Base-by-base conservation (phyloP, 1,139 yeast species). In the Debaryomycetaceae sp. region DNA sequence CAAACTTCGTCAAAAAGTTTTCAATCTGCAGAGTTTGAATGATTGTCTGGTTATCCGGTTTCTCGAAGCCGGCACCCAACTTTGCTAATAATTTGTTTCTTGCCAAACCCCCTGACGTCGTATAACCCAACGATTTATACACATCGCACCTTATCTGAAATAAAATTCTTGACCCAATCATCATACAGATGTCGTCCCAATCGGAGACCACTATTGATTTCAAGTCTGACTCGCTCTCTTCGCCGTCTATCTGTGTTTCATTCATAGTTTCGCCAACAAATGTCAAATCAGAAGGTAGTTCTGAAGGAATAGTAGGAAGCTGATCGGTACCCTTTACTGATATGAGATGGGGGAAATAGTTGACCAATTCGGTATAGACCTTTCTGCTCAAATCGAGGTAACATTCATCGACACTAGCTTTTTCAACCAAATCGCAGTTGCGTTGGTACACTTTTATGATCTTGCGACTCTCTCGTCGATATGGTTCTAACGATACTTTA, bases 391-490 rank as follows among this genome's bases (percentile, higher is more conserved):
- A 63, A 63, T 93, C 97, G 52, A 93, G 56, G 60, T 86, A 93
- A 41, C 93, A 84, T 65, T 93, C 99, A 65, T 93, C 99, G 13
- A 91, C 95, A 64, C 97, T 90, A 0, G 97, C 98, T 66, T 91
- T 91, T 59, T 93, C 96, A 1, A 90, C 88, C 38, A 75, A 55
- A 52, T 82, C 88, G 59, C 89, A 84, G 41, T 66, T 62, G 6
- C 59, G 52, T 46, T 66, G 65, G 54, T 93, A 76, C 1, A 91
- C 68, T 39, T 78, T 72, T 56, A 90, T 72, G 48, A 93, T 84
- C 63, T 86, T 87, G 23, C 96, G 69, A 50, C 95, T 85, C 56
- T 89, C 97, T 47, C 96, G 66, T 47, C 99, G 71, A 59, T 91
- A 93, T 0, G 97, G 96, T 59, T 93, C 98, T 45, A 93, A 68